A percentile compares a stretch with the other conserved stretches of the same genome.
Evolutionary conservation across 306 rosid genomes (phyloP).

Genomic region (Vigna hirtella): DNA sequence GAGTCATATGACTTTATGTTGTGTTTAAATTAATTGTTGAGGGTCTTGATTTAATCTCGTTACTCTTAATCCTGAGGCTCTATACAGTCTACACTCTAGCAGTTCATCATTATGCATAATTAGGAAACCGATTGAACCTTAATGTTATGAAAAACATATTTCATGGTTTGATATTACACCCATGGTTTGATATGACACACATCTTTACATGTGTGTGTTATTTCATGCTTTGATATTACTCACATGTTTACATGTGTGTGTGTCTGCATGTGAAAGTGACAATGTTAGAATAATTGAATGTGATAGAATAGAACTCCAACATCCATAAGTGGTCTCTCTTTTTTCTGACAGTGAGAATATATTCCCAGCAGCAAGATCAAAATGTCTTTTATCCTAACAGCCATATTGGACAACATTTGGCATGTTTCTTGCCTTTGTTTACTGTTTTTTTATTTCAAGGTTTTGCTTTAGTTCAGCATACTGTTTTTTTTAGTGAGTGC

Average conservation of each 20-base stretch:
- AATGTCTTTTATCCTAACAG: background rate
- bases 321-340: constrained; percentile 18
- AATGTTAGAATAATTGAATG: constrained; percentile 6
- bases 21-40: background rate
- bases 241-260: background rate
- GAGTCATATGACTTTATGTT: background rate
- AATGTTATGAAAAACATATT: constrained; percentile 14
- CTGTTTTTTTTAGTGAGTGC: background rate
- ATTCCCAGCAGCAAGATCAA: constrained; percentile 13
- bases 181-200: constrained; percentile 6
- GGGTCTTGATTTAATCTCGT: no score
- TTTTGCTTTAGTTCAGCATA: background rate
- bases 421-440: background rate
- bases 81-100: no score
- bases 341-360: background rate
- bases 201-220: background rate
- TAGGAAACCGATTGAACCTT: background rate
- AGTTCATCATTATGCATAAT: background rate
- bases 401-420: constrained; percentile 1
- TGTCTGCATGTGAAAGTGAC: background rate
- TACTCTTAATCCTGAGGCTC: no score
- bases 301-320: constrained; percentile 6
- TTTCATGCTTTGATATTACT: constrained; percentile 7
- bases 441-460: constrained; percentile 11
- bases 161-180: constrained; percentile 6